Evolutionary conservation across 192 early-diverging fungal genomes (phyloP).

Genomic region (Mortierella hygrophila): DNA sequence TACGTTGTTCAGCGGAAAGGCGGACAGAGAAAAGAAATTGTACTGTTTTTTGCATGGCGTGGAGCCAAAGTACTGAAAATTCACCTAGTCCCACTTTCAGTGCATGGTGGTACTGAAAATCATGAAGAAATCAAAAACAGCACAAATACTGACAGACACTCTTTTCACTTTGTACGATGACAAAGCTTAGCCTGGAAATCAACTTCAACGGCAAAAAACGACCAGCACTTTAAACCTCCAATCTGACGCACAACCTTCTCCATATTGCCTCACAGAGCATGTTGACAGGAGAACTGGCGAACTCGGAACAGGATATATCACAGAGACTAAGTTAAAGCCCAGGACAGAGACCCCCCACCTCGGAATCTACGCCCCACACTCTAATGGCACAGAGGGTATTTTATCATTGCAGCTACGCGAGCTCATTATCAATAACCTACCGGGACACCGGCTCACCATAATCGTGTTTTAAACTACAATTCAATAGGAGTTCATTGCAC

Average conservation of each 20-base stretch:
- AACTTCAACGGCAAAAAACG: no score
- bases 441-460: neutral
- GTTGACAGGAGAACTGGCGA: conserved; percentile 42
- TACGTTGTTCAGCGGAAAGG: no score
- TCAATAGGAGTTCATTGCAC: conserved; percentile 40
- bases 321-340: conserved; percentile 37
- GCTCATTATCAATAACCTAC: neutral
- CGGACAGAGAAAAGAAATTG: no score
- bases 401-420: neutral
- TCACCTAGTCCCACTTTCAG: no score
- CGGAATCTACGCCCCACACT: conserved; percentile 52
- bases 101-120: no score
- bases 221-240: no score
- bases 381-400: conserved; percentile 50
- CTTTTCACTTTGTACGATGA: no score
- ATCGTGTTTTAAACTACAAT: neutral
- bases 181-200: no score
- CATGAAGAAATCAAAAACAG: no score
- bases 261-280: conserved; percentile 22
- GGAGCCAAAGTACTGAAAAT: no score
- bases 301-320: conserved; percentile 57
- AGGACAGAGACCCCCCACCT: conserved; percentile 39
- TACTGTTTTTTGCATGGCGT: no score
- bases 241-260: neutral
- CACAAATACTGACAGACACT: no score